phyloP scores from a whole-genome alignment of 108 stramenopile species.

The Nitzschia sp. region DNA sequence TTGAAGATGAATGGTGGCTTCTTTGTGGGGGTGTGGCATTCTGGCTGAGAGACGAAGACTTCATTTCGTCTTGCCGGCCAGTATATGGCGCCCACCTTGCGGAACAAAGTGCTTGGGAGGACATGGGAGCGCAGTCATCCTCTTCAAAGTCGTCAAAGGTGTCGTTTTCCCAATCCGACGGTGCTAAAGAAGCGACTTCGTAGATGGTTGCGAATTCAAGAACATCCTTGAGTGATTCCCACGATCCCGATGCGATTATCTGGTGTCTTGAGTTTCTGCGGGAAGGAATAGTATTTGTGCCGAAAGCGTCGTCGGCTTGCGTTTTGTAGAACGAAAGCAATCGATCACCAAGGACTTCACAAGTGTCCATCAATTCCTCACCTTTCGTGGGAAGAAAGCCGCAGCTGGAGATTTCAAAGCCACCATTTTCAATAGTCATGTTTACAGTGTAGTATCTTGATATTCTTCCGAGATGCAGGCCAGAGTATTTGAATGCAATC shows the following conservation, averaged over 20 bases:
- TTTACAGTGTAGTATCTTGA: not conserved
- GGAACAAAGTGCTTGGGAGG: not conserved
- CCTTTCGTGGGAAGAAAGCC: not conserved
- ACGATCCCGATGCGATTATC: not conserved
- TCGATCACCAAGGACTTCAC: too few relatives aligned
- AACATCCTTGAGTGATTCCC: not conserved
- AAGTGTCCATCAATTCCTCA: too few relatives aligned
- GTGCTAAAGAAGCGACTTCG: not conserved
- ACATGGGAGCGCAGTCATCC: not conserved
- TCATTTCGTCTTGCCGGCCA: not conserved
- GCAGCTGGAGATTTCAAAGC: not conserved
- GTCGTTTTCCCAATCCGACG: not conserved
- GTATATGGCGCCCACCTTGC: not conserved
- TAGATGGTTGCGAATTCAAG: not conserved
- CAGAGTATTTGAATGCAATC: too few relatives aligned
- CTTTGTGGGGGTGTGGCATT: not conserved
- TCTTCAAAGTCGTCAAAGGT: not conserved
- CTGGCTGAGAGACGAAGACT: not conserved
- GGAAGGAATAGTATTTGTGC: not conserved
- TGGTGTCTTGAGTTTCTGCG: not conserved
- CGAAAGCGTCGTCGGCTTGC: not conserved
- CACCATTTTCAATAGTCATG: not conserved
- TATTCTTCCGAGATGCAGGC: not conserved
- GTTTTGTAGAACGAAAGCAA: too few relatives aligned
- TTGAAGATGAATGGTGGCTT: too few relatives aligned